phyloP scores from a whole-genome alignment of 2,329 filamentous ascomycete genomes.

The Talaromyces sp. region DNA sequence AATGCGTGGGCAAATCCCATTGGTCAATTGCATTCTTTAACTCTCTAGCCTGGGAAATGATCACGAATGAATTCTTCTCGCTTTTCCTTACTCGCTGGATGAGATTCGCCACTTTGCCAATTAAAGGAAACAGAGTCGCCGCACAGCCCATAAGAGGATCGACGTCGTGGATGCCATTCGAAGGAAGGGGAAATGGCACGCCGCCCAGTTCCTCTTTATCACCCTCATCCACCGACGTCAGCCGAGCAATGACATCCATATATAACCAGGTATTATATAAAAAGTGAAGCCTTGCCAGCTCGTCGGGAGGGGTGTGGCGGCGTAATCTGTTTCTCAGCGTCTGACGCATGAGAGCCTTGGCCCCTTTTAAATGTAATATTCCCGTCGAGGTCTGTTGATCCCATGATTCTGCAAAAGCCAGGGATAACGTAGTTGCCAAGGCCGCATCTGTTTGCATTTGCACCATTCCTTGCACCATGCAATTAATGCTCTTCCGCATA shows the following conservation, averaged over 20 bases:
- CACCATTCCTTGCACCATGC: slow-evolving; percentile 54
- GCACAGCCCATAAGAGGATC: slow-evolving; percentile 69
- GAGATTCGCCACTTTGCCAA: slow-evolving; percentile 61
- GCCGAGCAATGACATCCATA: slow-evolving; percentile 65
- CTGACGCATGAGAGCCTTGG: slow-evolving; percentile 58
- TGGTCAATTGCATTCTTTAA: slow-evolving; percentile 56
- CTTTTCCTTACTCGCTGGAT: slow-evolving; percentile 57
- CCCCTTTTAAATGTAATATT: slow-evolving; percentile 64
- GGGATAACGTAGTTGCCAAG: slow-evolving; percentile 63
- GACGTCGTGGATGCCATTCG: slow-evolving; percentile 49
- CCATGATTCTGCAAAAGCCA: slow-evolving; percentile 68
- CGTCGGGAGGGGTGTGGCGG: slow-evolving; percentile 36
- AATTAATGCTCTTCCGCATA: slow-evolving; percentile 60
- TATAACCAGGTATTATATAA: slow-evolving; percentile 69
- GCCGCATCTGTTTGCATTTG: slow-evolving; percentile 62
- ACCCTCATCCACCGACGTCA: slow-evolving; percentile 59
- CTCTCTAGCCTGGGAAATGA: slow-evolving; percentile 58
- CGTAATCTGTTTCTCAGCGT: slow-evolving; percentile 45
- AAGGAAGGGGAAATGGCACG: slow-evolving; percentile 36
- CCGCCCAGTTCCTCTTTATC: slow-evolving; percentile 45
- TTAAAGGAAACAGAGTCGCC: slow-evolving; percentile 61
- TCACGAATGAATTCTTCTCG: slow-evolving; percentile 53
- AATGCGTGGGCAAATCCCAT: slow-evolving; percentile 56
- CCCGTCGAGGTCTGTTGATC: slow-evolving; percentile 65
- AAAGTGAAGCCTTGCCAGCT: slow-evolving; percentile 56